Evolutionary conservation across 768 basidiomycete species (phyloP).

Genomic region (Pulveroboletus sp.): DNA sequence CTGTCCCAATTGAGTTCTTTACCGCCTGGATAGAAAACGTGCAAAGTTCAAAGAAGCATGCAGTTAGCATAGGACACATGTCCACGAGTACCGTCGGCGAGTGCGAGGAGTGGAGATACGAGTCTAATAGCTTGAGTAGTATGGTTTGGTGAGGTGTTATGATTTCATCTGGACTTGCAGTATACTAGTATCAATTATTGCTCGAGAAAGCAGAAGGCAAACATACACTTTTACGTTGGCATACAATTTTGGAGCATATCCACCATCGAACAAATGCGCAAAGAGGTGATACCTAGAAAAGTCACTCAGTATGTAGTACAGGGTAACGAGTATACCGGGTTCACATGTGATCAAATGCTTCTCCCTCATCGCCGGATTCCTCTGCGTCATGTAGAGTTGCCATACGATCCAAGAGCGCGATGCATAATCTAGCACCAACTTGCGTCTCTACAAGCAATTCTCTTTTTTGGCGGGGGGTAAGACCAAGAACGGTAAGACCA

Average conservation of each 20-base stretch:
- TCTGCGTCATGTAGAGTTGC: conserved; percentile 66
- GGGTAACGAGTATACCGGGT: conserved; percentile 6
- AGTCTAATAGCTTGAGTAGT: conserved; percentile 85
- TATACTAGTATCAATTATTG: conserved; percentile 10
- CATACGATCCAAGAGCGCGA: conserved; percentile 69
- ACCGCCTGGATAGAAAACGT: conserved; percentile 56
- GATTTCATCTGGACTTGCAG: conserved; percentile 59
- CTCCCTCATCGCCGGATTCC: conserved; percentile 59
- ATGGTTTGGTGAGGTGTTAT: conserved; percentile 84
- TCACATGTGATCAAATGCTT: conserved; percentile 78
- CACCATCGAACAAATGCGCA: conserved; percentile 58
- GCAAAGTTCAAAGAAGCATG: conserved; percentile 58
- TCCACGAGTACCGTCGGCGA: conserved; percentile 36
- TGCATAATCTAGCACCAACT: conserved; percentile 63
- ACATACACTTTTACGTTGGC: conserved; percentile 58
- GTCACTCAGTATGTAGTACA: conserved; percentile 10
- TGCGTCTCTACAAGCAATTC: conserved; percentile 49
- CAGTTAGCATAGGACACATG: conserved; percentile 59
- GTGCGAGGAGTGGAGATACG: conserved; percentile 64
- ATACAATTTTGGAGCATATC: conserved; percentile 60
- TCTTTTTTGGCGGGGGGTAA: conserved; percentile 25
- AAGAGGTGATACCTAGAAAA: conserved; percentile 60
- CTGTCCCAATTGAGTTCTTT: conserved; percentile 40
- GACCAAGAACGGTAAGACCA: conserved; percentile 7
- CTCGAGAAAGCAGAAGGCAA: not conserved